Evolutionary conservation across 805 yeast genomes (phyloP).

Genomic region (Metschnikowia reukaufii): DNA sequence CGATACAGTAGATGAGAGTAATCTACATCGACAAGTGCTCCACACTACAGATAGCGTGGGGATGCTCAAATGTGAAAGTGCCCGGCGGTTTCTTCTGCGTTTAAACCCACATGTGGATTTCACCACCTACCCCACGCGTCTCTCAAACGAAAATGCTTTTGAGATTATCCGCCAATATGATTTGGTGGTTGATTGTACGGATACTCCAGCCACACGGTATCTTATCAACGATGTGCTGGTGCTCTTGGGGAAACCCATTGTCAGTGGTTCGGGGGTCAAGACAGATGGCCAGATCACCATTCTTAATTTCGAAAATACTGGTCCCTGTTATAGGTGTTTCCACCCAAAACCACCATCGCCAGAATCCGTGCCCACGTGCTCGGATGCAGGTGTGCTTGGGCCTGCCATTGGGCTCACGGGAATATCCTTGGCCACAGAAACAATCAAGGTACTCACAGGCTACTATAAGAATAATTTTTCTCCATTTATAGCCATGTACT

Average conservation of each 20-base stretch:
- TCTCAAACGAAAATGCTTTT: conserved; percentile 60
- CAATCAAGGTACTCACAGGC: conserved; percentile 69
- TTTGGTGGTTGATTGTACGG: conserved; percentile 88
- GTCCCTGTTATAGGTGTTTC: conserved; percentile 95
- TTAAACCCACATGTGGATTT: conserved; percentile 71
- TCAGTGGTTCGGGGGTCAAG: conserved; percentile 89
- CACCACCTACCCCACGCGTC: conserved; percentile 49
- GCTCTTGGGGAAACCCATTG: conserved; percentile 61
- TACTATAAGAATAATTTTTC: conserved; percentile 54
- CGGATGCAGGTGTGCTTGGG: conserved; percentile 93
- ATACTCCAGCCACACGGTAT: conserved; percentile 85
- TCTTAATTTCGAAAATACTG: conserved; percentile 60
- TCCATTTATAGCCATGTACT: conserved; percentile 69
- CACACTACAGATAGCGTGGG: conserved; percentile 73
- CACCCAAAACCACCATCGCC: conserved; percentile 91
- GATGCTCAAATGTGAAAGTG: conserved; percentile 74
- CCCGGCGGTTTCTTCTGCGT: conserved; percentile 49
- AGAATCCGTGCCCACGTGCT: conserved; percentile 75
- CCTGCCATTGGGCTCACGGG: conserved; percentile 96
- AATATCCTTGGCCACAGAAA: conserved; percentile 81
- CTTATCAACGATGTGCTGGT: conserved; percentile 84
- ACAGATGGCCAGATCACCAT: conserved; percentile 89
- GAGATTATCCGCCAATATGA: conserved; percentile 66
- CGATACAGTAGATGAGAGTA: conserved; percentile 81
- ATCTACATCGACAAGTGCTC: conserved; percentile 85